A percentile compares a stretch with the other conserved stretches of the same genome.
Conservation (phyloP, 495 filamentous ascomycete genomes). For the Penicillium ucsense region DNA sequence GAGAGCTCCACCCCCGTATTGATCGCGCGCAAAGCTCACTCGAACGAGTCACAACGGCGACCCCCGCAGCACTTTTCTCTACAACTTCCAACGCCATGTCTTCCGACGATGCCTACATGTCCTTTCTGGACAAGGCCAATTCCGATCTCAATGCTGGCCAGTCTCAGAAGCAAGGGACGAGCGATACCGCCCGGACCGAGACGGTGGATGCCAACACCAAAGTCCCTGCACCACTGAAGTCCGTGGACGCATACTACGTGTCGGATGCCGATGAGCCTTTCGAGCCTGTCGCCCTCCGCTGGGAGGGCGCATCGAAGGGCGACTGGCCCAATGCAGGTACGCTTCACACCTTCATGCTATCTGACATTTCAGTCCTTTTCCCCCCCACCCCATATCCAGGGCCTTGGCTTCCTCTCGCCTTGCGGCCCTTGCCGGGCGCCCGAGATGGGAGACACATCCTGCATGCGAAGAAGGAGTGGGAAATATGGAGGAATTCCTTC, state of each 20-base stretch:
- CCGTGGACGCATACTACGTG: conserved; percentile 55
- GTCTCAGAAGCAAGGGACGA: conserved; percentile 13
- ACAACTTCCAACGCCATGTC: conserved; percentile 43
- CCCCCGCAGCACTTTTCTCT: conserved; percentile 10
- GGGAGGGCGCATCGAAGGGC: conserved; percentile 41
- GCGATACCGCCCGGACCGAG: conserved; percentile 36
- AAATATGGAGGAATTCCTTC: too few species aligned
- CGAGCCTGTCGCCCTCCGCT: conserved; percentile 59
- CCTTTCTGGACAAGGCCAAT: conserved; percentile 81
- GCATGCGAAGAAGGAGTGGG: too few species aligned
- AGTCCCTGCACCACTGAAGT: conserved; percentile 48
- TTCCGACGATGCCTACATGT: conserved; percentile 69
- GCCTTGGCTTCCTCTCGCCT: background rate
- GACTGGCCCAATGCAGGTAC: conserved; percentile 53
- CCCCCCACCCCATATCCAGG: background rate
- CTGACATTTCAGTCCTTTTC: background rate
- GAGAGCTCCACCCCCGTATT: conserved; percentile 4
- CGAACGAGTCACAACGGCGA: background rate
- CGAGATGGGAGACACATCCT: too few species aligned
- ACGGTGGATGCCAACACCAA: conserved; percentile 35
- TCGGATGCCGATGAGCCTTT: conserved; percentile 83
- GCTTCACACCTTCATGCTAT: conserved; percentile 4
- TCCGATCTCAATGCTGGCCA: conserved; percentile 45
- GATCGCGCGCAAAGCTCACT: background rate
- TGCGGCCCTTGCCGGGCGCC: too few species aligned